These are phyloP conservation scores for Ophiostoma ulmi DNA, from an alignment of 2,329 filamentous ascomycete species.

Conservation along the genomic window DNA sequence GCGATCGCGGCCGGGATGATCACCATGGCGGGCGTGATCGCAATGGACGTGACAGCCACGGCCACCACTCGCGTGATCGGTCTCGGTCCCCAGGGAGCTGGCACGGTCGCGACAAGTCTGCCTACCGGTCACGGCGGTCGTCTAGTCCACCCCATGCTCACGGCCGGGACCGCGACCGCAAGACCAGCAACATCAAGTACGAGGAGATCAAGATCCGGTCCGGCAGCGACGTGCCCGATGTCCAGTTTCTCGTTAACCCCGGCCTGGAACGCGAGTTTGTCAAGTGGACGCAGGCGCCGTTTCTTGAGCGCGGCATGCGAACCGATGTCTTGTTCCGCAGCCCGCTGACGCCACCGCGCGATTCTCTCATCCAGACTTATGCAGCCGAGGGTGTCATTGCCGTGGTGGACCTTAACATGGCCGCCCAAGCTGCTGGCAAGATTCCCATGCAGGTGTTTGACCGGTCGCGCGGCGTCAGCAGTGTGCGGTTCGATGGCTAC, in stretches of 20 bases:
- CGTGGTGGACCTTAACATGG: constrained; percentile 69
- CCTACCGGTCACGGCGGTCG: constrained; percentile 59
- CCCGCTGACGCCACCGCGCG: constrained; percentile 63
- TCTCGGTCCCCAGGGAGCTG: constrained; percentile 62
- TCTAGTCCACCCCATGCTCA: constrained; percentile 52
- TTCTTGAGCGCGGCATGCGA: constrained; percentile 64
- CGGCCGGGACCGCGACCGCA: constrained; percentile 12
- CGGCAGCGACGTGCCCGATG: constrained; percentile 74
- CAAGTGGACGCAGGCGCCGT: constrained; percentile 71
- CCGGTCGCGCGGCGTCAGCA: constrained; percentile 60
- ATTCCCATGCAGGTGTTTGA: constrained; percentile 84
- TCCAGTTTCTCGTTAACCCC: constrained; percentile 79
- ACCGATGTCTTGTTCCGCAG: constrained; percentile 76
- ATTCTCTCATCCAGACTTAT: constrained; percentile 75
- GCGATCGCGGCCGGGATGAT: constrained; percentile 30
- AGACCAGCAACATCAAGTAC: constrained; percentile 37
- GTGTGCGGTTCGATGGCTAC: constrained; percentile 83
- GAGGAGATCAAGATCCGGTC: constrained; percentile 45
- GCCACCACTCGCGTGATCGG: constrained; percentile 49
- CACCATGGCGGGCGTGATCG: constrained; percentile 18
- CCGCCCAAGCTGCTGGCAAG: constrained; percentile 64
- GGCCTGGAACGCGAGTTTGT: constrained; percentile 76
- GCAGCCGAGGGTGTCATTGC: constrained; percentile 84
- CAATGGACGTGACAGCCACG: constrained; percentile 42
- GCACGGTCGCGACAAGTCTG: constrained; percentile 33